Evolutionary conservation across 73 alveolate genomes (phyloP).

Genomic region (Tetrahymena elliotti): DNA sequence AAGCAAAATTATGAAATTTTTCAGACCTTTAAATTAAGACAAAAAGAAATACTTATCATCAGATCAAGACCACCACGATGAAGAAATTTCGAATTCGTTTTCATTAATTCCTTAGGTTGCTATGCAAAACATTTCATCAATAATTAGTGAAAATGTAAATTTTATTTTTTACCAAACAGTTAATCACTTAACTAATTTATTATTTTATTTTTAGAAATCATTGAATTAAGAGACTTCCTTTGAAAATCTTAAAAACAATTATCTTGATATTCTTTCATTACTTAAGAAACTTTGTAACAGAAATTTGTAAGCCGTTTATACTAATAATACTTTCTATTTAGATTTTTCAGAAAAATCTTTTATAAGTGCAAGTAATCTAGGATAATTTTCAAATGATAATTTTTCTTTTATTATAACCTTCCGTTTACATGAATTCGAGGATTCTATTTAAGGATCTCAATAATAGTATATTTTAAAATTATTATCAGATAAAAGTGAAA

Average conservation of each 20-base stretch:
- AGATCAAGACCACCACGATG: not conserved
- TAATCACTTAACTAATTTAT: too few species aligned
- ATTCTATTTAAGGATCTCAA: not conserved
- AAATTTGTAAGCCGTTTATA: not conserved
- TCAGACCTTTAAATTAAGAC: not conserved
- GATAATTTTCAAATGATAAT: not conserved
- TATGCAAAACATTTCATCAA: not conserved
- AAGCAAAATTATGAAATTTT: not conserved
- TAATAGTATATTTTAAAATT: not conserved
- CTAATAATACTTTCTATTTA: not conserved
- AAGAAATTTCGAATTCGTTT: not conserved
- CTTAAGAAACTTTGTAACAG: not conserved
- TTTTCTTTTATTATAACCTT: not conserved
- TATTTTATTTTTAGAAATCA: not conserved
- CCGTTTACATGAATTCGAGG: not conserved
- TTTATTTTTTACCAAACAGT: too few species aligned
- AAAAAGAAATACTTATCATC: not conserved
- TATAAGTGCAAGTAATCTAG: not conserved
- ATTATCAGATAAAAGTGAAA: not conserved
- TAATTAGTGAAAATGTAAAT: not conserved
- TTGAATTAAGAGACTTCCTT: not conserved
- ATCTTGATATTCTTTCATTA: not conserved
- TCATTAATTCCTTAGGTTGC: not conserved
- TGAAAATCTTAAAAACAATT: not conserved
- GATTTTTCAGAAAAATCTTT: not conserved